Percentiles rank a stretch among this genome's conserved stretches.
These are phyloP conservation scores for Corynascus novoguineensis DNA, from an alignment of 495 filamentous ascomycete genomes.

Conservation along the genomic window DNA sequence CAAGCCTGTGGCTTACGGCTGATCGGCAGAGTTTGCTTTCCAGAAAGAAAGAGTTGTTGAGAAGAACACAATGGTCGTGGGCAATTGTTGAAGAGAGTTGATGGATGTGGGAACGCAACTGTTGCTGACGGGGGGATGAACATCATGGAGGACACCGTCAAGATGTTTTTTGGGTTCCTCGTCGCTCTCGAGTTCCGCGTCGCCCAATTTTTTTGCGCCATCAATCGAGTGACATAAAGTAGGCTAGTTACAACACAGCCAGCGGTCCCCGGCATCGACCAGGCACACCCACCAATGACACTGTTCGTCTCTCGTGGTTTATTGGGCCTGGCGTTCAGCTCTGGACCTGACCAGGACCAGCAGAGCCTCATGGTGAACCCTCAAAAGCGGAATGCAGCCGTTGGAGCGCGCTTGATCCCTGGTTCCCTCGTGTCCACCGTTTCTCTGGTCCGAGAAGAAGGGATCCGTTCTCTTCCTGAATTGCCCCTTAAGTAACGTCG, in stretches of 20 bases:
- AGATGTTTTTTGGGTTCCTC: too few relatives aligned
- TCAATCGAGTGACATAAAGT: too few relatives aligned
- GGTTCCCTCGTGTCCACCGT: background rate
- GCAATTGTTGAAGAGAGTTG: too few relatives aligned
- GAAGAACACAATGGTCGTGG: background rate
- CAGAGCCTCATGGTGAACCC: constrained; percentile 5
- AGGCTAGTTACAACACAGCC: too few relatives aligned
- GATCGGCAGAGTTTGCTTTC: background rate
- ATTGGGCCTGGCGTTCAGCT: constrained; percentile 4
- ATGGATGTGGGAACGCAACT: too few relatives aligned
- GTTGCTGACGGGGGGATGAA: too few relatives aligned
- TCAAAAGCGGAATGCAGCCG: constrained; percentile 10
- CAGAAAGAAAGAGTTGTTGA: background rate
- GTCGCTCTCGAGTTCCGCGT: too few relatives aligned
- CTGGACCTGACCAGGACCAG: background rate
- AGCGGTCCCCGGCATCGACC: background rate
- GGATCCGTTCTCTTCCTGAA: background rate
- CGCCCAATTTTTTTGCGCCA: too few relatives aligned
- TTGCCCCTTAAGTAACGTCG: background rate
- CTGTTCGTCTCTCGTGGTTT: background rate
- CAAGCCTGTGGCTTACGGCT: constrained; percentile 1
- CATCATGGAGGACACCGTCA: too few relatives aligned
- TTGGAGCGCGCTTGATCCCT: background rate
- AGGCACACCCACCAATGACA: constrained; percentile 1
- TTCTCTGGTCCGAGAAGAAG: background rate